phyloP scores from a whole-genome alignment of 495 filamentous ascomycete species.

The Aspergillus affinis region DNA sequence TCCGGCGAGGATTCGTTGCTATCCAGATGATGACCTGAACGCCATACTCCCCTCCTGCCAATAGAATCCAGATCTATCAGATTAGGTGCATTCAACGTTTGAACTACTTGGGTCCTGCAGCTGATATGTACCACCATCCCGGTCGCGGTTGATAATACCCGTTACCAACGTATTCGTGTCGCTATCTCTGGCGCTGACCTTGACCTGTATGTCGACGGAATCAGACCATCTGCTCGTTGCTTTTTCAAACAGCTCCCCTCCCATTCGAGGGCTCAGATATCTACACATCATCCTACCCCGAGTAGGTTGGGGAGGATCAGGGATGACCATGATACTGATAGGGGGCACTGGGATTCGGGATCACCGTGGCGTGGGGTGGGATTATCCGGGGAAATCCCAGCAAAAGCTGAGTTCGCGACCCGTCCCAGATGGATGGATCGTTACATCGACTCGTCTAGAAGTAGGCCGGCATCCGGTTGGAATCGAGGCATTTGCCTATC shows the following conservation, averaged over 20 bases:
- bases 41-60: conserved; percentile 6
- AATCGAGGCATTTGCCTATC: neutral
- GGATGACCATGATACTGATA: neutral
- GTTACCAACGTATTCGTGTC: conserved; percentile 21
- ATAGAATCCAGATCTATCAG: conserved; percentile 10
- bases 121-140: conserved; percentile 23
- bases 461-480: neutral
- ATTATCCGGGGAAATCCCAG: conserved; percentile 23
- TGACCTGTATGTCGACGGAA: neutral
- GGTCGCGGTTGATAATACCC: conserved; percentile 24
- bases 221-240: neutral
- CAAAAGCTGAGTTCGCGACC: neutral
- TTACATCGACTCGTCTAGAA: neutral
- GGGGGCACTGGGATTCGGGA: conserved; percentile 6
- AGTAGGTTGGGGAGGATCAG: too few species aligned
- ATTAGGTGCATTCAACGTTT: conserved; percentile 19
- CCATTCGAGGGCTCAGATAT: neutral
- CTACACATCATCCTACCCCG: too few species aligned
- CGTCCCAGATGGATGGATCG: too few species aligned
- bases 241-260: neutral
- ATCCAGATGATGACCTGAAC: neutral
- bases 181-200: conserved; percentile 15
- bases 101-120: conserved; percentile 23
- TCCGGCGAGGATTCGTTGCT: neutral
- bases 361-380: conserved; percentile 25